Base-by-base conservation (phyloP, 768 basidiomycete species). In the Paxillus involutus region DNA sequence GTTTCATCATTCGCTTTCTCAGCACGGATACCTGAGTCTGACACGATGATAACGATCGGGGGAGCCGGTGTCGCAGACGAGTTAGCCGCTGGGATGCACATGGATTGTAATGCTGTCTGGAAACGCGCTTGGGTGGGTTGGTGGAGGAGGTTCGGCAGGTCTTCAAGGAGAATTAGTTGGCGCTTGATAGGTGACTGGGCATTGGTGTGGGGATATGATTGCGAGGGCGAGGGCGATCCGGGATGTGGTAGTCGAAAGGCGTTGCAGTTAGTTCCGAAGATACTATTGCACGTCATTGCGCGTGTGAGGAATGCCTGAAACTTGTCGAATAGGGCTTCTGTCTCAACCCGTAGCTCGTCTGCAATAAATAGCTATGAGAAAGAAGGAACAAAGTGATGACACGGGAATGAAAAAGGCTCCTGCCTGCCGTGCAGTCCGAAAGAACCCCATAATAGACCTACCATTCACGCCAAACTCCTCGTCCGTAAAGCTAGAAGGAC, bases 61-160 rank as follows among this genome's bases (percentile, higher is more conserved):
- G 74, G 73, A 1, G 67, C 69, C 0, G 68, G 66, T 19, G 37
- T 61, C 29, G 49, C 55, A 8, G 58, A 41, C 9, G 55, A 62
- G 57, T 55, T 64, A 53, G 56, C 39, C 19, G 71, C 54, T 9
- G 74, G 57, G 21, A 11, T 67, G 61, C 10, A 85, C 43, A 93
- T 78, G 1, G 80, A 67, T 46, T 83, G 71, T 1, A 97, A 67
- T 6, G 86, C 77, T 0, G 81, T 76, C 64, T 94, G 93, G 67
- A 96, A 95, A 9, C 81, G 80, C 13, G 74, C 71, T 62, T 84
- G 86, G 0, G 87, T 91, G 21, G 77, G 73, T 6, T 74, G 69
- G 70, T 94, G 92, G 5, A 92, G 74, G 51, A 98, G 82, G 65
- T 98, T 98, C 0, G 96, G 97, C 1, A 99, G 79, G 52, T 95